Base-by-base conservation (phyloP, 164 flowering plant genomes). In the Warburgia ugandensis region DNA sequence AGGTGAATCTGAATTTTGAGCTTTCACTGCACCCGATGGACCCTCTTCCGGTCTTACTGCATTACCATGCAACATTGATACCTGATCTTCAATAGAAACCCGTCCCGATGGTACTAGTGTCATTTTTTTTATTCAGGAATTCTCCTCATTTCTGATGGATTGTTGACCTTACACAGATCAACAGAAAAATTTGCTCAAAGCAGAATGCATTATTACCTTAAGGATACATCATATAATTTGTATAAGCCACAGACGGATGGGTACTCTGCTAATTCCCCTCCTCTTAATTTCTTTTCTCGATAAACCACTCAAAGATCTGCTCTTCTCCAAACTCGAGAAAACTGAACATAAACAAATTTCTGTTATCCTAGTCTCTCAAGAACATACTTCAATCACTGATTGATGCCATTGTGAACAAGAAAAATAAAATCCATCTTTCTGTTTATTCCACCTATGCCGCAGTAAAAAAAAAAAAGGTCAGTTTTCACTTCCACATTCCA, bases 81-180 rank as follows among this genome's bases (percentile, higher is more conserved):
- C 35, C 37, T 55, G 63, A 30, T 26, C 45, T 10, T 3, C 30
- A 22, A 53, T 36, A 38, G 74, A 60, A 46, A 71, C 25, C 50
- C 59, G 54, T 44, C 61, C 59, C 19, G 70, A 70, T 55, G 68
- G 52, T 28, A 11, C 42, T 48, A 69, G 69, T 55, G 70, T 43
- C 22, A 14, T 46, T 53, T 73, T n/a, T n/a, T 73, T 17, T 58
- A 55, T 54, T 79, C 80, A 11, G 71, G 62, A 60, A 58, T 43
- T 55, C 72, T 73, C 50, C 78, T 80, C 87, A 80, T 80, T n/a
- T 64, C 61, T 21, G n/a, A 28, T 39, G 29, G 57, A 45, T 39
- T 14, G 36, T 46, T 58, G 69, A 59, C 72, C 67, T 78, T 52
- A 67, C 64, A 72, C 44, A 40, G 50, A 33, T 39, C 6, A 17